Evolutionary conservation across 805 yeast species (phyloP).

Genomic region (Peterozyma xylosa): DNA sequence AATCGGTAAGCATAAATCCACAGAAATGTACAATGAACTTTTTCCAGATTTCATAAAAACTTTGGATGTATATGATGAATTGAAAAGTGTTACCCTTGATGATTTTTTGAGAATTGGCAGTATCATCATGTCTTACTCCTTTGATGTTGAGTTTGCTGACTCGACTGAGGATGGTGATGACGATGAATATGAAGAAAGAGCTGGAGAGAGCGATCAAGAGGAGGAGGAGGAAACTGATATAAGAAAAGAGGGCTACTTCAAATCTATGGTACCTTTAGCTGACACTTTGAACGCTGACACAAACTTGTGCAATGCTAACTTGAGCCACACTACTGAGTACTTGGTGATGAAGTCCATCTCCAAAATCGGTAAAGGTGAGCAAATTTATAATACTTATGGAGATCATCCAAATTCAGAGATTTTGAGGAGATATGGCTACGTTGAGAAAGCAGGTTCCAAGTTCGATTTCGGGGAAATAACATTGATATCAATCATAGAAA

Average conservation of each 20-base stretch:
- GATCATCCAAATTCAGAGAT: slow-evolving; percentile 90
- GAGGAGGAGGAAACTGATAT: slow-evolving; percentile 24
- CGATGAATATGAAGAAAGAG: slow-evolving; percentile 23
- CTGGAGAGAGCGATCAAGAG: slow-evolving; percentile 12
- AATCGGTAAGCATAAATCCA: slow-evolving; percentile 65
- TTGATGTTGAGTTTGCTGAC: slow-evolving; percentile 55
- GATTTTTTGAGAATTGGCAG: slow-evolving; percentile 71
- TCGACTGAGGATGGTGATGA: slow-evolving; percentile 19
- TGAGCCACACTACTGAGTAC: slow-evolving; percentile 39
- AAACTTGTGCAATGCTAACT: slow-evolving; percentile 62
- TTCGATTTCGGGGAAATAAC: slow-evolving; percentile 79
- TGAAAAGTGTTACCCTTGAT: slow-evolving; percentile 34
- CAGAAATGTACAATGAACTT: slow-evolving; percentile 44
- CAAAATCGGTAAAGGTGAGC: slow-evolving; percentile 56
- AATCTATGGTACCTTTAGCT: slow-evolving; percentile 91
- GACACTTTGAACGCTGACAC: slow-evolving; percentile 89
- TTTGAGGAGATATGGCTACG: slow-evolving; percentile 85
- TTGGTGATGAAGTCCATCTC: slow-evolving; percentile 69
- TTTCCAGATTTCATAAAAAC: slow-evolving; percentile 31
- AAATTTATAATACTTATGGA: slow-evolving; percentile 83
- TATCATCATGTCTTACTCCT: slow-evolving; percentile 81
- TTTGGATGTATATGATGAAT: slow-evolving; percentile 25
- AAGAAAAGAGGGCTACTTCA: slow-evolving; percentile 38
- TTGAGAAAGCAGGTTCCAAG: slow-evolving; percentile 62
- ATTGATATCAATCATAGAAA: slow-evolving; percentile 29